These are phyloP conservation scores for Periglandula ipomoeae DNA, from an alignment of 2,329 filamentous ascomycete genomes.

Conservation along the genomic window DNA sequence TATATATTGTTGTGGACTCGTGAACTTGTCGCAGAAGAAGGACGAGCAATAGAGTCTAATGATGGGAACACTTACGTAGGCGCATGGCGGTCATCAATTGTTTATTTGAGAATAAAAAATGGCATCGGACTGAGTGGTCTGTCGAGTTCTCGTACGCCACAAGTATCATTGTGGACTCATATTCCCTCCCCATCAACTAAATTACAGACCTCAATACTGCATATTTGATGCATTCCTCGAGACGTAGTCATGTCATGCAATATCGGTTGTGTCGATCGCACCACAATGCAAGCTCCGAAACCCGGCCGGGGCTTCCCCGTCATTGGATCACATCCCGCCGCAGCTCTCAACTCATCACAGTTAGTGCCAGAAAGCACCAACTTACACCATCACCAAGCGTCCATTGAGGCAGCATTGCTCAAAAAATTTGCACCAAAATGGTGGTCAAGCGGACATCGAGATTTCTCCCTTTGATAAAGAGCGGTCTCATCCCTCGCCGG, in stretches of 20 bases:
- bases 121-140: too few relatives aligned
- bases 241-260: too few relatives aligned
- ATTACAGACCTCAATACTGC: not conserved
- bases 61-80: slow-evolving; percentile 1
- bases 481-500: not conserved
- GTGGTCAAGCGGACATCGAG: slow-evolving; percentile 1
- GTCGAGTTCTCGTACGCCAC: too few relatives aligned
- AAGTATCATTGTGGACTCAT: too few relatives aligned
- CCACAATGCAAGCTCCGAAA: not conserved
- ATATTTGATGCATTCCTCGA: too few relatives aligned
- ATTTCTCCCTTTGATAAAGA: not conserved
- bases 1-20: not conserved
- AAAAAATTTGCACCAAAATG: slow-evolving; percentile 7
- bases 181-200: too few relatives aligned
- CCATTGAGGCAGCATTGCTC: not conserved
- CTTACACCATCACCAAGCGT: not conserved
- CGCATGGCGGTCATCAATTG: not conserved
- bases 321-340: not conserved
- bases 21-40: not conserved
- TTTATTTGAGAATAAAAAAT: too few relatives aligned
- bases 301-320: not conserved
- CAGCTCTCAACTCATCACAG: too few relatives aligned
- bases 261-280: too few relatives aligned
- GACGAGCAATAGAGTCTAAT: not conserved
- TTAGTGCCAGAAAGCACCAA: too few relatives aligned